A percentile compares a stretch with the other conserved stretches of the same genome.
These are phyloP conservation scores for Phytopythium delawarense DNA, from an alignment of 352 stramenopile genomes.

Conservation along the genomic window DNA sequence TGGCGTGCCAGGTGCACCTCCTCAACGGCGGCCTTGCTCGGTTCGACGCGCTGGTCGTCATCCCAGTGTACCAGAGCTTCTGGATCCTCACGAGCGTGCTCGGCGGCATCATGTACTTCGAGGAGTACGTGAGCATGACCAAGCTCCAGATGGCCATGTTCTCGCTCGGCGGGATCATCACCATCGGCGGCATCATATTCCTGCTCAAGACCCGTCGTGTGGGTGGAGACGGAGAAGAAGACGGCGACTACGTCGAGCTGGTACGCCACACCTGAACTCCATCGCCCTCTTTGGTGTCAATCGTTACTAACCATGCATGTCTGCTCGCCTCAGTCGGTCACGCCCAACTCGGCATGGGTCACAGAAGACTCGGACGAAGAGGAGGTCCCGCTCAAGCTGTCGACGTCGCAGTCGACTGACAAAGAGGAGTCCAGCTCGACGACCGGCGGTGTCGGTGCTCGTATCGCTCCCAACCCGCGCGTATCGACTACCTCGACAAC, in stretches of 20 bases:
- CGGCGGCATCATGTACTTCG: slow-evolving; percentile 92
- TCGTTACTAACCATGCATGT: slow-evolving; percentile 4
- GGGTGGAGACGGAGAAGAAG: slow-evolving; percentile 23
- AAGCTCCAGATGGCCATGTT: slow-evolving; percentile 76
- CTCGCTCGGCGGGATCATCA: slow-evolving; percentile 64
- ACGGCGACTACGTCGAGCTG: slow-evolving; percentile 61
- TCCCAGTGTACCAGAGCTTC: slow-evolving; percentile 91
- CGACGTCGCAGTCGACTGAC: slow-evolving; percentile 7
- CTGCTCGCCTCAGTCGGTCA: slow-evolving; percentile 47
- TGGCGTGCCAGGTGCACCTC: slow-evolving; percentile 84
- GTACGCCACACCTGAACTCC: slow-evolving; percentile 22
- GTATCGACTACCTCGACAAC: background rate
- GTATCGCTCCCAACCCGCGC: slow-evolving; percentile 6
- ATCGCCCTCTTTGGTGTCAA: background rate
- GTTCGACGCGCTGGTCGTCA: slow-evolving; percentile 87
- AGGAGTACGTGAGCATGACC: slow-evolving; percentile 88
- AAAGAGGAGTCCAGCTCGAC: slow-evolving; percentile 21
- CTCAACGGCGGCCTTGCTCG: slow-evolving; percentile 86
- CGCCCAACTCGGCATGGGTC: slow-evolving; percentile 74
- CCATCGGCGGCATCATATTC: slow-evolving; percentile 76
- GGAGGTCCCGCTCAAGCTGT: slow-evolving; percentile 61
- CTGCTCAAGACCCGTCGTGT: slow-evolving; percentile 59
- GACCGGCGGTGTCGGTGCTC: slow-evolving; percentile 16
- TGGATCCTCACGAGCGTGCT: slow-evolving; percentile 89
- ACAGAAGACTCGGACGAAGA: slow-evolving; percentile 81